A percentile compares a stretch with the other conserved stretches of the same genome.
phyloP scores from a whole-genome alignment of 352 stramenopile genomes.

The Phytophthora tubulina region DNA sequence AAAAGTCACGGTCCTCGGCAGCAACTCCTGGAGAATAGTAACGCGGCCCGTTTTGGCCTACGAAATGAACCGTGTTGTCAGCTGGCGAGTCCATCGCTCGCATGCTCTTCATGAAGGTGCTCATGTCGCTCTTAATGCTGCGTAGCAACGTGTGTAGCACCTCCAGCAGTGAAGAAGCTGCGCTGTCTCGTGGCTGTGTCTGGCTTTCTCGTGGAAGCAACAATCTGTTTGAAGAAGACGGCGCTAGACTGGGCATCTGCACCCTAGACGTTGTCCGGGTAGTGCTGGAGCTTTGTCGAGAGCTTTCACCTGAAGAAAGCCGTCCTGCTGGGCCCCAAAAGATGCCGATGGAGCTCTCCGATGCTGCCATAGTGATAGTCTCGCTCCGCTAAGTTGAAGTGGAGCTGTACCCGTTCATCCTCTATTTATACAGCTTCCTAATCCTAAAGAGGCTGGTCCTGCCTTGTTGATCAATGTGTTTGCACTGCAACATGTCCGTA shows the following conservation, averaged over 20 bases:
- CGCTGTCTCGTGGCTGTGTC: constrained; percentile 5
- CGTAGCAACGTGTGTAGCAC: constrained; percentile 63
- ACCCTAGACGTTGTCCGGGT: not conserved
- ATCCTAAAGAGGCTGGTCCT: constrained; percentile 69
- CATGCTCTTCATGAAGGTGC: constrained; percentile 43
- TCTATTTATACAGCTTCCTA: constrained; percentile 40
- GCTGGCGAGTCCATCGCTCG: constrained; percentile 38
- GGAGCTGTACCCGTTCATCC: not conserved
- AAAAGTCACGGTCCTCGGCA: constrained; percentile 48
- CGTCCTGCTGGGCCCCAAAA: constrained; percentile 39
- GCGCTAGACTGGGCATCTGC: constrained; percentile 16
- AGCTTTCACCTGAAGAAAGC: not conserved
- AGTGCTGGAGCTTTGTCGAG: not conserved
- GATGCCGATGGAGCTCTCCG: constrained; percentile 32
- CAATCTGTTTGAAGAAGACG: constrained; percentile 7
- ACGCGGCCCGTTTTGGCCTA: constrained; percentile 5
- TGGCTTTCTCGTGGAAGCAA: not conserved
- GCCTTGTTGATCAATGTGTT: constrained; percentile 53
- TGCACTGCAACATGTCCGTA: constrained; percentile 46
- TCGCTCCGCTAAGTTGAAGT: constrained; percentile 6
- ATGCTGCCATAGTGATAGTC: constrained; percentile 12
- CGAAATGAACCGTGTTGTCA: constrained; percentile 30
- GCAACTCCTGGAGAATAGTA: constrained; percentile 44
- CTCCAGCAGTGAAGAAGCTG: constrained; percentile 44
- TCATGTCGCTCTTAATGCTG: constrained; percentile 51